A percentile compares a stretch with the other conserved stretches of the same genome.
Conservation (phyloP, 257 asterid genomes). For the Schizonepeta tenuifolia region DNA sequence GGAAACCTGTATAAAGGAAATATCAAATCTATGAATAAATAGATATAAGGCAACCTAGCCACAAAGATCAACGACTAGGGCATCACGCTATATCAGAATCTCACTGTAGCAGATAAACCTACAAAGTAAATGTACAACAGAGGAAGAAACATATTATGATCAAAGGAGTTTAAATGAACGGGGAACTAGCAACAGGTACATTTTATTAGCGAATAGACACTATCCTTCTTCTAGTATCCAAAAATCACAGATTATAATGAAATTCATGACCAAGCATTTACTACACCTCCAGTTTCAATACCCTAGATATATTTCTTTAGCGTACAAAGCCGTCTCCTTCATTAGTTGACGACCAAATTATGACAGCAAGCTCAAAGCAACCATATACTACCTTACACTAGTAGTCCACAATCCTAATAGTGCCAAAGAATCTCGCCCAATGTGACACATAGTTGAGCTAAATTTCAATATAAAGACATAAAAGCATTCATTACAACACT, state of each 20-base stretch:
- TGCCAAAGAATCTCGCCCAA: background rate
- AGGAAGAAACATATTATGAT: conserved; percentile 10
- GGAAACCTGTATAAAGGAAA: conserved; percentile 70
- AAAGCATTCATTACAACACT: background rate
- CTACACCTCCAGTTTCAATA: background rate
- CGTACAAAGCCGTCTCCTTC: background rate
- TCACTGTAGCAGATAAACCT: background rate
- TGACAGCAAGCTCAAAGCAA: background rate
- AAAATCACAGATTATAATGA: background rate
- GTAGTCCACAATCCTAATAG: background rate
- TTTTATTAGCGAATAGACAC: background rate
- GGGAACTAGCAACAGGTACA: conserved; percentile 16
- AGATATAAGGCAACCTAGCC: conserved; percentile 17
- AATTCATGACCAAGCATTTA: conserved; percentile 21
- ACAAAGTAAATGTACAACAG: background rate
- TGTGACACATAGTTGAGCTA: background rate
- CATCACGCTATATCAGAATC: background rate
- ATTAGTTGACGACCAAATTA: background rate
- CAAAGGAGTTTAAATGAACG: background rate
- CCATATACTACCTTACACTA: conserved; percentile 10
- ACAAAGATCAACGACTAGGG: conserved; percentile 12
- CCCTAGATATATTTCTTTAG: background rate
- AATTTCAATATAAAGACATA: background rate
- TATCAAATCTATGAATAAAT: background rate
- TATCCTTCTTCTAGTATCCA: background rate